Evolutionary conservation across 148 eudicot species (phyloP).

Genomic region (Vaccinium myrtillus): DNA sequence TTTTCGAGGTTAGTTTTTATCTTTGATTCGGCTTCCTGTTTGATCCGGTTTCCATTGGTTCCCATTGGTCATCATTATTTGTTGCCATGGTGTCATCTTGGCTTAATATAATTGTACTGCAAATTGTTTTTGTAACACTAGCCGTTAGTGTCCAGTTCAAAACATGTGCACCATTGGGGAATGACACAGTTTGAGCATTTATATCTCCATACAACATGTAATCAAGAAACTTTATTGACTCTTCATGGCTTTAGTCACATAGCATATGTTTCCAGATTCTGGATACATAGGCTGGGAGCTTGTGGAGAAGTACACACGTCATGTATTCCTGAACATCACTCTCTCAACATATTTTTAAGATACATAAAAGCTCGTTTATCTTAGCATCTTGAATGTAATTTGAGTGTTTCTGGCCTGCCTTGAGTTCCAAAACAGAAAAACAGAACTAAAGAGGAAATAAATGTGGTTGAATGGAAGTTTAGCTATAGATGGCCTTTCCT

Average conservation of each 20-base stretch:
- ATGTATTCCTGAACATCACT: background rate
- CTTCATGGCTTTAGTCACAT: background rate
- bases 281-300: background rate
- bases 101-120: background rate
- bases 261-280: background rate
- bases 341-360: background rate
- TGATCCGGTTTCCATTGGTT: background rate
- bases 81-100: background rate
- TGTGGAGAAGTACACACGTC: background rate
- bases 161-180: background rate
- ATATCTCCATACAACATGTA: background rate
- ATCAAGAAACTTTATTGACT: background rate
- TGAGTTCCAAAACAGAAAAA: background rate
- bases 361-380: background rate
- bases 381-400: background rate
- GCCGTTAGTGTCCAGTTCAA: background rate
- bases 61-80: background rate
- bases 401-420: background rate
- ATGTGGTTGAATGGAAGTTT: too few relatives aligned
- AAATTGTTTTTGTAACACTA: background rate
- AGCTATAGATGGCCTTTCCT: background rate
- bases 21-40: background rate
- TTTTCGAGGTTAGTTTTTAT: slow-evolving; percentile 54
- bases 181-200: background rate
- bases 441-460: background rate